Percentiles rank a stretch among this genome's conserved stretches.
These are phyloP conservation scores for Articulospora tetracladia DNA, from an alignment of 495 filamentous ascomycete species.

Conservation along the genomic window DNA sequence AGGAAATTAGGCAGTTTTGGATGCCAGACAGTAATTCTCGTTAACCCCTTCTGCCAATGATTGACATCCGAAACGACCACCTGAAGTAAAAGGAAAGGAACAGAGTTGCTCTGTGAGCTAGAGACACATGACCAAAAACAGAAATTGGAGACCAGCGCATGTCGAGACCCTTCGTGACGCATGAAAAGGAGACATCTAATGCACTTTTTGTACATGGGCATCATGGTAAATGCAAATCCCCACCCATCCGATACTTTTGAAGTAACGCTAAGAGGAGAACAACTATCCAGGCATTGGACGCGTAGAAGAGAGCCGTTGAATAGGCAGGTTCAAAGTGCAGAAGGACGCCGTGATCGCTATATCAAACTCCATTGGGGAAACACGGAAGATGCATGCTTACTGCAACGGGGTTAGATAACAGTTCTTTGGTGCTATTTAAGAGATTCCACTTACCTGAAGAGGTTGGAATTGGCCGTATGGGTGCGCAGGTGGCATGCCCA, in stretches of 20 bases:
- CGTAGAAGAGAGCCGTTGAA: conserved; percentile 25
- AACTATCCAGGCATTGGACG: conserved; percentile 28
- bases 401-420: conserved; percentile 12
- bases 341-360: conserved; percentile 28
- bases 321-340: conserved; percentile 23
- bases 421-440: not conserved
- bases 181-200: conserved; percentile 29
- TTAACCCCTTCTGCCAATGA: conserved; percentile 5
- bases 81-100: conserved; percentile 13
- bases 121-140: conserved; percentile 10
- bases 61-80: not conserved
- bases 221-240: conserved; percentile 31
- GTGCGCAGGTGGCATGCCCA: conserved; percentile 75
- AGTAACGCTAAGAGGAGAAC: conserved; percentile 32
- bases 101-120: not conserved
- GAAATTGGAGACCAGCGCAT: conserved; percentile 20
- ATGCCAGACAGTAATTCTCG: conserved; percentile 1
- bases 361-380: conserved; percentile 29
- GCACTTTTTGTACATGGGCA: conserved; percentile 30
- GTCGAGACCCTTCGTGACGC: conserved; percentile 26
- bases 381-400: conserved; percentile 28
- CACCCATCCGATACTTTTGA: conserved; percentile 31
- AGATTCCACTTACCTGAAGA: conserved; percentile 26
- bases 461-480: conserved; percentile 33
- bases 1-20: conserved; percentile 9